phyloP scores from a whole-genome alignment of 139 green algal species.

The Bryopsis sp. region DNA sequence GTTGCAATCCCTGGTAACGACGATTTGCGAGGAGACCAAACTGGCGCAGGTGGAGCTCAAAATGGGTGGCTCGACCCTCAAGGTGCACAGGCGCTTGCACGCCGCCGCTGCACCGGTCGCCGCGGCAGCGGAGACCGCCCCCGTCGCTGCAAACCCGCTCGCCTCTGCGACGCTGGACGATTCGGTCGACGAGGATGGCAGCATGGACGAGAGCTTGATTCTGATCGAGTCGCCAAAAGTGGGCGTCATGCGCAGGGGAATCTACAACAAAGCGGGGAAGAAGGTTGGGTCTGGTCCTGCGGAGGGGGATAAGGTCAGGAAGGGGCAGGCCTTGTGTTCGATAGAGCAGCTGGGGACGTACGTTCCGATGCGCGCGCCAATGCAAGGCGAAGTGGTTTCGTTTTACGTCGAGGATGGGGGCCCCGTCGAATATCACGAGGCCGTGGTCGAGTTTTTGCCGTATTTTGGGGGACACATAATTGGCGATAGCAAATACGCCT shows the following conservation, averaged over 20 bases:
- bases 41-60: slow-evolving; percentile 77
- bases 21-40: slow-evolving; percentile 70
- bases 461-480: slow-evolving; percentile 88
- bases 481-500: slow-evolving; percentile 69
- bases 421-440: slow-evolving; percentile 72
- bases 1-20: slow-evolving; percentile 59
- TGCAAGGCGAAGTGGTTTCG: slow-evolving; percentile 68
- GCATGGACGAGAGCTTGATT: slow-evolving; percentile 67
- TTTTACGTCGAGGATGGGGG: slow-evolving; percentile 72
- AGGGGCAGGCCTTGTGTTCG: slow-evolving; percentile 71
- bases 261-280: slow-evolving; percentile 19
- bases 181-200: slow-evolving; percentile 36
- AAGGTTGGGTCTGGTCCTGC: slow-evolving; percentile 7
- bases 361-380: slow-evolving; percentile 30
- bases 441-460: slow-evolving; percentile 52
- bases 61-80: slow-evolving; percentile 64
- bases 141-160: slow-evolving; percentile 4
- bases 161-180: slow-evolving; percentile 14
- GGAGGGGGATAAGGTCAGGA: slow-evolving; percentile 51
- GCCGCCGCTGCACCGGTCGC: slow-evolving; percentile 7
- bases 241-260: slow-evolving; percentile 16
- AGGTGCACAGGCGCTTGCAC: slow-evolving; percentile 29
- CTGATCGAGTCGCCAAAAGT: slow-evolving; percentile 63
- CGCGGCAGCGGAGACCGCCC: slow-evolving; percentile 17
- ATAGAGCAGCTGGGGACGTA: slow-evolving; percentile 94